phyloP scores from a whole-genome alignment of 192 early-diverging fungal species.

The Backusella morwellensis region DNA sequence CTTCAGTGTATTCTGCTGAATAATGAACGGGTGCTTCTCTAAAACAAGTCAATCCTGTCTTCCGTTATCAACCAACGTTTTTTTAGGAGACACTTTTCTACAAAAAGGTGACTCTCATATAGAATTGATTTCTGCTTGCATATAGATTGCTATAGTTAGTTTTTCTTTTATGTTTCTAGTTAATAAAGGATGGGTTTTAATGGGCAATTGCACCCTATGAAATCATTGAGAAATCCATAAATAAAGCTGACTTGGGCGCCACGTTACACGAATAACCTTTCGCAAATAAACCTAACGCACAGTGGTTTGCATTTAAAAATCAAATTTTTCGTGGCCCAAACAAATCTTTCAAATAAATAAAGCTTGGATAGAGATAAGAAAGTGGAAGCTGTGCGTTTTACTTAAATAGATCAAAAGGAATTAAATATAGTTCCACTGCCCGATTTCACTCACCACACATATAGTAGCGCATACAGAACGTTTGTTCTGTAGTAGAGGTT shows the following conservation, averaged over 20 bases:
- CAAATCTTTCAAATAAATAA: too few relatives aligned
- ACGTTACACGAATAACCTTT: not conserved
- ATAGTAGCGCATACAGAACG: too few relatives aligned
- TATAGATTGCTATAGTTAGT: not conserved
- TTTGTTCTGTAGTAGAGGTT: too few relatives aligned
- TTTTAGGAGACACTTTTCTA: not conserved
- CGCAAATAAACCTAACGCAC: not conserved
- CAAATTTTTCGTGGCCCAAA: too few relatives aligned
- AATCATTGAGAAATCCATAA: not conserved
- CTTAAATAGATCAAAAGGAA: too few relatives aligned
- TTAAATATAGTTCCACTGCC: too few relatives aligned
- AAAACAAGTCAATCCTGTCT: conserved; percentile 1
- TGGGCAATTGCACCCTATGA: not conserved
- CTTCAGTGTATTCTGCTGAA: not conserved
- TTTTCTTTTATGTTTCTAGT: not conserved
- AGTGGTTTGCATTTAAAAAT: not conserved
- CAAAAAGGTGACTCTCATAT: not conserved
- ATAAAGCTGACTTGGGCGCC: not conserved
- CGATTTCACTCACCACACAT: too few relatives aligned
- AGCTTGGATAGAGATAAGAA: too few relatives aligned
- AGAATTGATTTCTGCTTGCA: not conserved
- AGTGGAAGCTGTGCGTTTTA: too few relatives aligned
- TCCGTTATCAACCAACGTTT: not conserved
- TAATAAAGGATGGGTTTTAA: not conserved
- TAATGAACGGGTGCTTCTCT: not conserved